Percentiles rank a stretch among this genome's conserved stretches.
Conservation (phyloP, 495 filamentous ascomycete species). For the Aspergillus ostianus region DNA sequence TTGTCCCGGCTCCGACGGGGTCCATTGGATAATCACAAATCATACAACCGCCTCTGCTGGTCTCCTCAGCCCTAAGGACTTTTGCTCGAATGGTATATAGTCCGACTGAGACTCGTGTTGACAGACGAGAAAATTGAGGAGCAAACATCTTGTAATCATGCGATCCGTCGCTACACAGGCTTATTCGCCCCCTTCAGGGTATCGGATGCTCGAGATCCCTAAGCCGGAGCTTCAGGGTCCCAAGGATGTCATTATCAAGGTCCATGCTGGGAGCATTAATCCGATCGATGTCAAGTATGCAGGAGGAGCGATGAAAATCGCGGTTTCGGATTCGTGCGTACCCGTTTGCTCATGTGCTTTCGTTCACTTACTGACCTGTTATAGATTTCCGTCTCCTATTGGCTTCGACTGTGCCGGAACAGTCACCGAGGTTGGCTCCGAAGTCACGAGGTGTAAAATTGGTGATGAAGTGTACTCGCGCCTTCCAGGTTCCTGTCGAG, state of each 20-base stretch:
- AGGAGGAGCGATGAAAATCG: slow-evolving; percentile 26
- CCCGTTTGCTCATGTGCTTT: not conserved
- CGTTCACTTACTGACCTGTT: not conserved
- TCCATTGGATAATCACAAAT: not conserved
- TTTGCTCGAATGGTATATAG: not conserved
- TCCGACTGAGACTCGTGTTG: not conserved
- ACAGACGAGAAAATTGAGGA: not conserved
- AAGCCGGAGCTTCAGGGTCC: slow-evolving; percentile 38
- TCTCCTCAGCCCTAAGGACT: not conserved
- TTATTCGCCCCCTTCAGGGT: slow-evolving; percentile 41
- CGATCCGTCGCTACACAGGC: slow-evolving; percentile 42
- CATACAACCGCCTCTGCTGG: not conserved
- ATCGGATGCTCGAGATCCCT: slow-evolving; percentile 42
- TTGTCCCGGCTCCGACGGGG: not conserved
- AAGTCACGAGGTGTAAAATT: slow-evolving; percentile 40
- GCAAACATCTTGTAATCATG: slow-evolving; percentile 29
- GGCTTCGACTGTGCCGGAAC: slow-evolving; percentile 48
- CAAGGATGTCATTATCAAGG: slow-evolving; percentile 49
- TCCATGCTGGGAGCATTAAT: slow-evolving; percentile 48
- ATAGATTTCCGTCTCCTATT: slow-evolving; percentile 40
- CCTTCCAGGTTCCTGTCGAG: slow-evolving; percentile 28
- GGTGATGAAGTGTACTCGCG: slow-evolving; percentile 54
- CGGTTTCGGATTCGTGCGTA: slow-evolving; percentile 24
- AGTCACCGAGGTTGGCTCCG: slow-evolving; percentile 42
- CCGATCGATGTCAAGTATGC: slow-evolving; percentile 53